phyloP scores from a whole-genome alignment of 208 protist species.

The Acanthamoeba healyi region DNA sequence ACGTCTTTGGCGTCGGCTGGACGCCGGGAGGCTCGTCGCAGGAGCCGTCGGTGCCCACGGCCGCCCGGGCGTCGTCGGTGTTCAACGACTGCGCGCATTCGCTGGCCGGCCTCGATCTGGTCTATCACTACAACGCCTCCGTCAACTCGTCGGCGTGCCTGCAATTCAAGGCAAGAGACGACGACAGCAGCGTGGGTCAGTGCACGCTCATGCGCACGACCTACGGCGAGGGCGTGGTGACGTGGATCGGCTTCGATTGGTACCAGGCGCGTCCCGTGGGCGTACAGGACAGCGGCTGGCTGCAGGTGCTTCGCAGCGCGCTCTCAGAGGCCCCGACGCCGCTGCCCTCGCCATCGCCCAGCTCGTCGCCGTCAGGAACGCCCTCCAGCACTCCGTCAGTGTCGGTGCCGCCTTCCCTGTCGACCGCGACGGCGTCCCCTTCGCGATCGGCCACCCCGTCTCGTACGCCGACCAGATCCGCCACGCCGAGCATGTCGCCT shows the following conservation, averaged over 20 bases:
- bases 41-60: not conserved
- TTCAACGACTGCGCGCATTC: constrained; percentile 13
- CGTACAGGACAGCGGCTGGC: constrained; percentile 5
- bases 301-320: not conserved
- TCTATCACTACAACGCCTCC: constrained; percentile 20
- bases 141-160: not conserved
- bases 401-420: not conserved
- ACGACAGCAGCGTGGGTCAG: too few species aligned
- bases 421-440: not conserved
- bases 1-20: not conserved
- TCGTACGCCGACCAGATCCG: not conserved
- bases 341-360: not conserved
- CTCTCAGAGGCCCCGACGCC: not conserved
- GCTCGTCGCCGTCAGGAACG: not conserved
- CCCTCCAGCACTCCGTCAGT: not conserved
- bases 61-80: not conserved
- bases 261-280: constrained; percentile 28
- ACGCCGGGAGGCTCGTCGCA: not conserved
- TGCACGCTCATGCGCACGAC: not conserved
- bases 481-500: constrained; percentile 8
- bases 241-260: constrained; percentile 51
- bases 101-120: constrained; percentile 34
- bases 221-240: constrained; percentile 22
- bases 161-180: not conserved
- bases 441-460: not conserved